Evolutionary conservation across 2,329 filamentous ascomycete genomes (phyloP).

Genomic region (Aspergillus puulaauensis): DNA sequence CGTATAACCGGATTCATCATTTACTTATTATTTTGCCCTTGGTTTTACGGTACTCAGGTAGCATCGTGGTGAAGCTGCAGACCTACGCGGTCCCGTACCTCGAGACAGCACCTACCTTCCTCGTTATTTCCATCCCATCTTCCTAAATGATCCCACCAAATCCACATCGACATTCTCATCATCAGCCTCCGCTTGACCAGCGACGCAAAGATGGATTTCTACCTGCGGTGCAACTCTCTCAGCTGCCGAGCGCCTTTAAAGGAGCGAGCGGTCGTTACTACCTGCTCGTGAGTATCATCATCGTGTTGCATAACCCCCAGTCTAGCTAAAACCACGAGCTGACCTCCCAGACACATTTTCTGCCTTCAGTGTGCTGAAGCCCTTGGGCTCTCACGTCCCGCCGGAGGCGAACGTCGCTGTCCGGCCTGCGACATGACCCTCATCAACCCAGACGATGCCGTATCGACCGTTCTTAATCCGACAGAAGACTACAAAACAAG

Average conservation of each 20-base stretch:
- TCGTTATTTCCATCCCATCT: constrained; percentile 3
- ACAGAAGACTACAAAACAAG: constrained; percentile 89
- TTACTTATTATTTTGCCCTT: background rate
- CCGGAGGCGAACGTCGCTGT: constrained; percentile 59
- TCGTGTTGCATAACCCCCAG: background rate
- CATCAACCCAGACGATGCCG: constrained; percentile 70
- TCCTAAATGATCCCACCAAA: background rate
- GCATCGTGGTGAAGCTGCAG: background rate
- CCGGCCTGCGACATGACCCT: constrained; percentile 74
- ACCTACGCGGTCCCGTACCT: background rate
- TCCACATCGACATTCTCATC: background rate
- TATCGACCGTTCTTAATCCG: constrained; percentile 69
- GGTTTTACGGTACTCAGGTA: background rate
- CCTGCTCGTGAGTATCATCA: constrained; percentile 66
- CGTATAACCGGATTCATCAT: background rate
- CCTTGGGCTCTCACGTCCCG: constrained; percentile 60
- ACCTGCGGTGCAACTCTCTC: constrained; percentile 75
- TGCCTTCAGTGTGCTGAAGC: constrained; percentile 71
- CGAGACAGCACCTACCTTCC: background rate
- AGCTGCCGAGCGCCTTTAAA: constrained; percentile 70
- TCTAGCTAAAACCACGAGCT: background rate
- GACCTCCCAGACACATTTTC: constrained; percentile 70
- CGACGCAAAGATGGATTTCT: constrained; percentile 63
- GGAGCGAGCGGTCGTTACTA: constrained; percentile 78
- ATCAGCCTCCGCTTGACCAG: background rate